Evolutionary conservation across 257 asterid genomes (phyloP), one percentile per base, ranked within the genome.

Genomic region (Sherardia arvensis): DNA sequence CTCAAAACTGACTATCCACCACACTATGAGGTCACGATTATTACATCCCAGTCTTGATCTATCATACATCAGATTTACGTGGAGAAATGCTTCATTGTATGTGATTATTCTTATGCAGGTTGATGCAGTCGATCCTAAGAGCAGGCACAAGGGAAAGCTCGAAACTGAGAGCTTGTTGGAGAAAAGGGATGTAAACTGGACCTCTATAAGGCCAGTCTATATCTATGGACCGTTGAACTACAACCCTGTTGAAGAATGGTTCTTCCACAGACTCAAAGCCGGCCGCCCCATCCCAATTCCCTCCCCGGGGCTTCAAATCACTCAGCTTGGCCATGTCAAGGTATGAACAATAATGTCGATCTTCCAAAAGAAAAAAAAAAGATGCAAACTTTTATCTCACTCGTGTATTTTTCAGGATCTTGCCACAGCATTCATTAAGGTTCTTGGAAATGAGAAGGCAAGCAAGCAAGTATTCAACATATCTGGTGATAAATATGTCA

Each of bases 281-380:
- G 96, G 97, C 11, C 97, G 99, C 15, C 97, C 96, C 29, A 90
- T 93, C 9, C 97, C 99, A 28, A 75, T 90, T 51, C 99, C 99
- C 61, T 82, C 81, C 80, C 85, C 97, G 1, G 99, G 97, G 68
- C 58, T 93, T 7, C 99, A 93, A 77, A 66, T 85, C 48, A 90
- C 99, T 12, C 99, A 93, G 75, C 97, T 93, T 32, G 99, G 99
- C 54, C 99, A 93, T 68, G 99, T 93, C 10, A 93, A 93, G 97
- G 95, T 91, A 18, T 56, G 81, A 56, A 26, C 58, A 69, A 12
- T 7, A 21, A 43, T 43, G 51, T 1, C 26, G 29, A 36, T 27
- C 21, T 60, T 4, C 8, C 47, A 8, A 6, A 48, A 14, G 25
- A 51, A 9, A 30, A 64, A 10, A 1, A 2, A 38, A 7, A 9